Evolutionary conservation across 2,329 filamentous ascomycete genomes (phyloP).

Genomic region (Aspergillus terreus): DNA sequence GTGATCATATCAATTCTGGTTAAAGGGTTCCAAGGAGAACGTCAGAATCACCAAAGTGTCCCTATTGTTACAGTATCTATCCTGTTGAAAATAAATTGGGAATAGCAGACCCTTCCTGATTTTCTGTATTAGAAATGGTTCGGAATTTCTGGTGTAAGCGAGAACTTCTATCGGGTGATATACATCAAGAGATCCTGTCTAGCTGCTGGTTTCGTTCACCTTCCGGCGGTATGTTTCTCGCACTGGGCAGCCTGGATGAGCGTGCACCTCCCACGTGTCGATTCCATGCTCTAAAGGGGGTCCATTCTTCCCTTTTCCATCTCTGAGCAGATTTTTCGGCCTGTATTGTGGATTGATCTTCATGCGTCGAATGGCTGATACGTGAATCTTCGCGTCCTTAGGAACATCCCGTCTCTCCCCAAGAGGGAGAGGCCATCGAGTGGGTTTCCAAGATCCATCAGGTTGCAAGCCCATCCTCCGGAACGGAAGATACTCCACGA

Average conservation of each 20-base stretch:
- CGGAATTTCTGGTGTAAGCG: too few species aligned
- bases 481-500: conserved; percentile 75
- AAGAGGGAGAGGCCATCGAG: conserved; percentile 68
- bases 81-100: too few species aligned
- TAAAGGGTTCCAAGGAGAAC: too few species aligned
- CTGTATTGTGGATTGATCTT: conserved; percentile 57
- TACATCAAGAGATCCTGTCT: neutral
- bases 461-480: conserved; percentile 67
- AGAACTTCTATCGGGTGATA: too few species aligned
- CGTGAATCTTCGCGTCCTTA: conserved; percentile 61
- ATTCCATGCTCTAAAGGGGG: conserved; percentile 59
- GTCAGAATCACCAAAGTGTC: too few species aligned
- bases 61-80: too few species aligned
- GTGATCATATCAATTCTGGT: too few species aligned
- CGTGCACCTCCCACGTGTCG: conserved; percentile 63
- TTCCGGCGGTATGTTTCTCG: conserved; percentile 53
- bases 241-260: conserved; percentile 57
- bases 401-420: conserved; percentile 72
- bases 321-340: conserved; percentile 69
- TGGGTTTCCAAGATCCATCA: conserved; percentile 59
- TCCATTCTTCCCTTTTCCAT: conserved; percentile 58
- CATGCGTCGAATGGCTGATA: conserved; percentile 69
- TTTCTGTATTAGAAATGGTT: too few species aligned
- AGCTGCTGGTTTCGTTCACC: conserved; percentile 11
- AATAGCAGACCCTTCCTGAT: too few species aligned